Percentiles rank a stretch among this genome's conserved stretches.
These are phyloP conservation scores for Paxillus rubicundulus DNA, from an alignment of 768 basidiomycete species.

Conservation along the genomic window DNA sequence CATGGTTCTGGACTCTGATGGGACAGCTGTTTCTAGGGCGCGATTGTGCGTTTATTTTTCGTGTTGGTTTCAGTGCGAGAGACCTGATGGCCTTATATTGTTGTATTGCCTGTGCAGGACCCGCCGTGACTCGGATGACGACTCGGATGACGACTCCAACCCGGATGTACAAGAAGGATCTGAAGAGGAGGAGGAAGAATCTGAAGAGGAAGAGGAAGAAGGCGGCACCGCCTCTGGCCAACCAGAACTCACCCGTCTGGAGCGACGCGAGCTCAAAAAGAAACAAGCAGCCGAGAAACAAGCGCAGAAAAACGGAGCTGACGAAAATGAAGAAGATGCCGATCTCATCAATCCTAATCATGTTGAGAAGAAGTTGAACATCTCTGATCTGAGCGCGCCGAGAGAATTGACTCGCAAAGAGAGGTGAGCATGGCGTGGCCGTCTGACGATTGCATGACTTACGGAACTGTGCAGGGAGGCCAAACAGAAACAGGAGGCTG, in stretches of 20 bases:
- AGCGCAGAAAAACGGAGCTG: conserved; percentile 35
- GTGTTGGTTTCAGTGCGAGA: conserved; percentile 6
- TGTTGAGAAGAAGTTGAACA: conserved; percentile 68
- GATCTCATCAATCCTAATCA: conserved; percentile 81
- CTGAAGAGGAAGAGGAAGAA: conserved; percentile 46
- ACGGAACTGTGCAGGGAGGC: conserved; percentile 58
- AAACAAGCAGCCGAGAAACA: conserved; percentile 56
- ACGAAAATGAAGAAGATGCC: conserved; percentile 60
- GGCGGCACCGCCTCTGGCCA: conserved; percentile 30
- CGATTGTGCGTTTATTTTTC: conserved; percentile 38
- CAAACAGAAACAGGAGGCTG: conserved; percentile 88
- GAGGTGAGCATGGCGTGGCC: conserved; percentile 40
- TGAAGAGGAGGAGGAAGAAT: conserved; percentile 40
- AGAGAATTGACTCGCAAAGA: conserved; percentile 63
- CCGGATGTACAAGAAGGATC: conserved; percentile 39
- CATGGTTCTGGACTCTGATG: conserved; percentile 56
- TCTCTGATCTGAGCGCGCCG: conserved; percentile 68
- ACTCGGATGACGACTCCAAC: conserved; percentile 41
- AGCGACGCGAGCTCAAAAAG: conserved; percentile 83
- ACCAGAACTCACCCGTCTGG: conserved; percentile 64
- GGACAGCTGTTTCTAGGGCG: conserved; percentile 50
- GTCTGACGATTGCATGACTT: not conserved
- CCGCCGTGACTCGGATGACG: conserved; percentile 28
- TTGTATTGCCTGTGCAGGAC: conserved; percentile 9
- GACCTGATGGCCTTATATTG: conserved; percentile 11